Conservation (phyloP, 345 rosid species). For the Eucalyptus brandiana region DNA sequence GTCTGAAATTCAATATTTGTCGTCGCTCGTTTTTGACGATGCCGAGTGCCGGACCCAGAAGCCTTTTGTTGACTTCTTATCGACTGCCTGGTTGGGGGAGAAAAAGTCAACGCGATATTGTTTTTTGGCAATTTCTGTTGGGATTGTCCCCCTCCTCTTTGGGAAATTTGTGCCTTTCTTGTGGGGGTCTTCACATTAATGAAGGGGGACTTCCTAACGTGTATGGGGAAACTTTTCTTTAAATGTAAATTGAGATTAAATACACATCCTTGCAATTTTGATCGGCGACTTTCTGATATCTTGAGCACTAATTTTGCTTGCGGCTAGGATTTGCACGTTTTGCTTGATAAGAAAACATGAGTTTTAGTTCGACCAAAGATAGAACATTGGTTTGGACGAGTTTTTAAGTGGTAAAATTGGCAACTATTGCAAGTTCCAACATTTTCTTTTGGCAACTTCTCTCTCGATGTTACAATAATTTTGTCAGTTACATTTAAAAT, state of each 20-base stretch:
- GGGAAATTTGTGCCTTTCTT: not conserved
- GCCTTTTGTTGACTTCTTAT: not conserved
- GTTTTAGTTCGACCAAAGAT: not conserved
- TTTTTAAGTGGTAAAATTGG: not conserved
- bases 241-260: not conserved
- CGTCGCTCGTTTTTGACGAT: not conserved
- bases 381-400: not conserved
- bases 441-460: not conserved
- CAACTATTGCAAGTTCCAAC: not conserved
- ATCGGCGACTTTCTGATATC: not conserved
- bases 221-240: not conserved
- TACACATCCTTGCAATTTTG: not conserved
- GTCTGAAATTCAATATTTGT: not conserved
- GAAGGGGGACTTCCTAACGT: not conserved
- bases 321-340: not conserved
- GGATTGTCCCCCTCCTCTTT: not conserved
- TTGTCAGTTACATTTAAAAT: not conserved
- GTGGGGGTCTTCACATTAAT: not conserved
- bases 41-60: not conserved
- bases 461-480: not conserved
- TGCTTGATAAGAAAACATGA: not conserved
- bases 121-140: not conserved
- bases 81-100: not conserved
- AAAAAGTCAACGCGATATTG: not conserved
- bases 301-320: not conserved